phyloP scores from a whole-genome alignment of 192 early-diverging fungal genomes.

The Coemansia pectinata region DNA sequence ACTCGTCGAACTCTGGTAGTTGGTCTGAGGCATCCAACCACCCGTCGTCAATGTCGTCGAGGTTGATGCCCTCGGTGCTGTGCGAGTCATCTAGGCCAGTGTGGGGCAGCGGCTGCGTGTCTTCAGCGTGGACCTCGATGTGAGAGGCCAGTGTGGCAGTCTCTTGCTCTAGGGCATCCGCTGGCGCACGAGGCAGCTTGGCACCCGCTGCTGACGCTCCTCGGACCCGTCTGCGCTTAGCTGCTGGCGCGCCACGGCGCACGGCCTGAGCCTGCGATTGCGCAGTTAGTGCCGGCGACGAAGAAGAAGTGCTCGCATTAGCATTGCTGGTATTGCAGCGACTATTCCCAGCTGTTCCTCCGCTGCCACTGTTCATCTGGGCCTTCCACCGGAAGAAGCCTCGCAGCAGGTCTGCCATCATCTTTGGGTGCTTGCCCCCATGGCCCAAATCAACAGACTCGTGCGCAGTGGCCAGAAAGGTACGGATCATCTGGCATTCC shows the following conservation, averaged over 20 bases:
- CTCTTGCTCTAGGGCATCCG: conserved; percentile 31
- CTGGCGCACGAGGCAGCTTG: conserved; percentile 30
- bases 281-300: background rate
- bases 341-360: background rate
- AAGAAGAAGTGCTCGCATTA: background rate
- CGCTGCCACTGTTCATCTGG: conserved; percentile 49
- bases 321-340: background rate
- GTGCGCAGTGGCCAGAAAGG: conserved; percentile 4
- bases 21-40: conserved; percentile 25
- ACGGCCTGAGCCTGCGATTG: background rate
- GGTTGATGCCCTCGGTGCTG: conserved; percentile 7
- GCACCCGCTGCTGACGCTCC: conserved; percentile 49
- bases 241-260: conserved; percentile 41
- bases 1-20: conserved; percentile 24
- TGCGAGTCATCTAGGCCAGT: background rate
- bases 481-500: conserved; percentile 32
- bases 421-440: conserved; percentile 22
- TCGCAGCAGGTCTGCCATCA: conserved; percentile 56
- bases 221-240: conserved; percentile 56
- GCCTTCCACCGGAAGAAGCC: conserved; percentile 81
- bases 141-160: conserved; percentile 32
- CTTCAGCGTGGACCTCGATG: conserved; percentile 12
- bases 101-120: background rate
- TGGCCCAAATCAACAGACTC: background rate
- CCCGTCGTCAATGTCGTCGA: conserved; percentile 44